Evolutionary conservation across 1,139 yeast species (phyloP).

Genomic region (Zygoascus meyerae): DNA sequence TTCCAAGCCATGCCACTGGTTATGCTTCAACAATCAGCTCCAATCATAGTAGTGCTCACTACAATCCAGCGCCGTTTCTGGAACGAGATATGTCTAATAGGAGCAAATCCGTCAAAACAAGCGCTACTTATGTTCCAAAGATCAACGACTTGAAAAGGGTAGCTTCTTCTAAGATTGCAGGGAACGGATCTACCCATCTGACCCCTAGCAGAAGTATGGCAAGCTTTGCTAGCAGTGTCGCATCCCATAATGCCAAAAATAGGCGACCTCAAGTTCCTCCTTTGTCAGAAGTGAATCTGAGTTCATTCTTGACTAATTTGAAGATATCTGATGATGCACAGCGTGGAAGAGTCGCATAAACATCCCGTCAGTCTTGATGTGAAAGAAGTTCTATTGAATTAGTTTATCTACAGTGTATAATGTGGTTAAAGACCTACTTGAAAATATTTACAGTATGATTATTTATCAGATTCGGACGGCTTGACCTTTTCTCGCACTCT

Average conservation of each 20-base stretch:
- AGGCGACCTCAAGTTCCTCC: too few species aligned
- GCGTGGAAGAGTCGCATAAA: conserved; percentile 3
- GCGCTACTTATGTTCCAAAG: conserved; percentile 2
- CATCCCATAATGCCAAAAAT: not conserved
- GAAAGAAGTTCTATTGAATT: not conserved
- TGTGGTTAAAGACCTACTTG: not conserved
- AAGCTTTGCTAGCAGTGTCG: not conserved
- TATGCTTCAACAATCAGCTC: conserved; percentile 14
- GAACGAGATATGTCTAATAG: not conserved
- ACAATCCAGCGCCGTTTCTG: not conserved
- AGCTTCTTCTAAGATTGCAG: not conserved
- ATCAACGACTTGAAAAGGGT: conserved; percentile 9
- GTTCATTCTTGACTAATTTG: conserved; percentile 5
- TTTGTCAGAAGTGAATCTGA: not conserved
- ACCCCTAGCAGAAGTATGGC: not conserved
- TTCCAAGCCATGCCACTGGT: conserved; percentile 11
- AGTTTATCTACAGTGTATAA: not conserved
- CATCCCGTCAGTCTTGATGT: not conserved
- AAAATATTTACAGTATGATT: not conserved
- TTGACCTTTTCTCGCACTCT: not conserved
- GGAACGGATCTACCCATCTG: too few species aligned
- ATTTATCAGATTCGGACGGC: not conserved
- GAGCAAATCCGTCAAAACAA: not conserved
- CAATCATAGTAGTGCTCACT: conserved; percentile 8
- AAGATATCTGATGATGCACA: conserved; percentile 1